Base-by-base conservation (phyloP, 805 yeast genomes). In the Cyberlindnera bimundalis region DNA sequence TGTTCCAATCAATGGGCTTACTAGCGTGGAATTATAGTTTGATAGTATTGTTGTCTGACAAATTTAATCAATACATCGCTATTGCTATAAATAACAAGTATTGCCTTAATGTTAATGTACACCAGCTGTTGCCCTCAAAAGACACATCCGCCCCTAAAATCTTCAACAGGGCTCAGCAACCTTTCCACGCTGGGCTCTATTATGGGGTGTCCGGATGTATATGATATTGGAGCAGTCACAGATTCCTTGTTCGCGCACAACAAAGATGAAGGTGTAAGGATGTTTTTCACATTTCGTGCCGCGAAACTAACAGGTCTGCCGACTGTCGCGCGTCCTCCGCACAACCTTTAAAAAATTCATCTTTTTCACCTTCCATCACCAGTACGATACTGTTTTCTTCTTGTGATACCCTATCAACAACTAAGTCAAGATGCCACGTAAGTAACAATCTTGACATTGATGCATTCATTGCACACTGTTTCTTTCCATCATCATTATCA, bases 401-500 rank as follows among this genome's bases (percentile, higher is more conserved):
- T 32, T 28, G 31, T 16, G 14, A 18, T 17, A 14, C 33, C 18
- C 40, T 40, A 25, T 45, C 33, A 34, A 12, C 39, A 18, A 39
- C 23, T 30, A 33, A 55, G 55, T 51, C 57, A 53, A 51, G 31
- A 56, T 56, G 61, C 61, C 61, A 44, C 61, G 61, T 56, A 52
- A 40, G 61, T 56, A 32, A 26, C 13, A n/a, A 12, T 6, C 14
- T 26, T 26, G 7, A 10, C 13, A n/a, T 26, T 26, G 28, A 26
- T 26, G 28, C 28, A 6, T 26, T 26, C 6, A 26, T 23, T 26
- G 28, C 35, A 21, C 27, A 32, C 27, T 21, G 33, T 30, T 30
- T 23, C 16, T 14, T 26, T 19, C 31, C 32, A 35, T 23, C 27
- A 32, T 24, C 33, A 30, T 23, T 35, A 20, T 30, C 24, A 14